A percentile compares a stretch with the other conserved stretches of the same genome.
Conservation (phyloP, 2,329 filamentous ascomycete genomes). For the Colletotrichum truncatum region DNA sequence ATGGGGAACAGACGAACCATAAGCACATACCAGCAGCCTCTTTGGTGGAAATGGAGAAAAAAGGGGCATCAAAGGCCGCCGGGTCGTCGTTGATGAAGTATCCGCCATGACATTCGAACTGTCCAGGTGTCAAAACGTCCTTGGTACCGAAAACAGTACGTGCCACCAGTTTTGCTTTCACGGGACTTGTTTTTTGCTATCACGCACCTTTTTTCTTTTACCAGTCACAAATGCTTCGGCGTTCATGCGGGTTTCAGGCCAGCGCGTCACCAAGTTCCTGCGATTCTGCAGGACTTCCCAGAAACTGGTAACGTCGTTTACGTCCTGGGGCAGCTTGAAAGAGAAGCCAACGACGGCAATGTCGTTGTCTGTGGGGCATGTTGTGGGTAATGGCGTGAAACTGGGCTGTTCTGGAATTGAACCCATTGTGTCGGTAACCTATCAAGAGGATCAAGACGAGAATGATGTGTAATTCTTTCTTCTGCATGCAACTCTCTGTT, state of each 20-base stretch:
- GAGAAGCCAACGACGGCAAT: slow-evolving; percentile 48
- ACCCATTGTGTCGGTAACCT: background rate
- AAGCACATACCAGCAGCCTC: slow-evolving; percentile 56
- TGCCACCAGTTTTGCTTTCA: too few relatives aligned
- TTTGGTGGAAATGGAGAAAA: slow-evolving; percentile 59
- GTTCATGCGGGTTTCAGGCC: slow-evolving; percentile 42
- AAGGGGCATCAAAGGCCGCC: slow-evolving; percentile 58
- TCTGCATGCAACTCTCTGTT: too few relatives aligned
- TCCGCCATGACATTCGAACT: slow-evolving; percentile 30
- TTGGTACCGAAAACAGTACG: too few relatives aligned
- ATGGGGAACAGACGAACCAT: too few relatives aligned
- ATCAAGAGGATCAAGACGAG: too few relatives aligned
- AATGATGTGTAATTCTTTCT: too few relatives aligned
- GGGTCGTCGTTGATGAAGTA: slow-evolving; percentile 56
- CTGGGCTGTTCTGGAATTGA: background rate
- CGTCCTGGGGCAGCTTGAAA: slow-evolving; percentile 47
- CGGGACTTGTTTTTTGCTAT: too few relatives aligned
- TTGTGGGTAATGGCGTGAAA: background rate
- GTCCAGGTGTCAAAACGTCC: slow-evolving; percentile 33
- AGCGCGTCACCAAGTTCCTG: slow-evolving; percentile 42
- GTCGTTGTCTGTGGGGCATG: slow-evolving; percentile 12
- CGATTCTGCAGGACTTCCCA: slow-evolving; percentile 43
- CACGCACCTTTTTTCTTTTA: slow-evolving; percentile 33
- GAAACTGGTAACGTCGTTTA: slow-evolving; percentile 40
- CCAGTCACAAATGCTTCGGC: slow-evolving; percentile 36